Base-by-base conservation (phyloP, 176 grass and related monocot genomes). In the Carex pumila region DNA sequence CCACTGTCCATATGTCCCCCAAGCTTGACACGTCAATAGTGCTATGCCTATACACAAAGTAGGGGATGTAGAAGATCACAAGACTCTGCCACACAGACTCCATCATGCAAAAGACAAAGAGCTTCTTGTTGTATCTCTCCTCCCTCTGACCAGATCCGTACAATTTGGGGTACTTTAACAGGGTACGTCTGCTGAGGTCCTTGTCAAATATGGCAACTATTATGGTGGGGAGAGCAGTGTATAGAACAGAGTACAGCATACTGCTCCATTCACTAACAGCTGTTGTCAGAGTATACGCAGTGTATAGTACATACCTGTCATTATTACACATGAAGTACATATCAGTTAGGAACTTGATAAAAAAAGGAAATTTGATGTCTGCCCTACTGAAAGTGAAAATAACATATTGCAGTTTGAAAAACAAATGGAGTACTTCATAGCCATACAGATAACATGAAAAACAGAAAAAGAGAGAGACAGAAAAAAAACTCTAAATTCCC, bases 11-110 rank as follows among this genome's bases (percentile, higher is more conserved):
- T 65, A 94, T 50, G 81, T 94, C 92, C 76, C 95, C 95, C 7
- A 97, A 87, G 85, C 90, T 91, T 57, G 89, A 92, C 56, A 87
- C 75, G 67, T 92, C 92, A 57, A 94, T 88, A 12, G 90, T 92
- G 60, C 86, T 97, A 82, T 53, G 76, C 83, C 70, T 87, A 86
- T 94, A 97, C 80, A 85, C 89, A 82, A 98, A 90, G 82, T 88
- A 93, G 2, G 90, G 95, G 60, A 98, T 73, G 85, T 91, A 98
- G 83, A 94, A 98, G 81, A 91, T 57, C 50, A 84, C 90, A 49
- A 97, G 86, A 88, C 95, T 98, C 81, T 94, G 95, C 90, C 92
- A 93, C 76, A 98, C 71, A 5, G 95, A 85, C 74, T 94, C 90
- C 79, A 91, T 30, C 85, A 94, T 94, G 83, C 78, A 91, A 59